Conservation (phyloP, 495 filamentous ascomycete species). For the Daldinia vernicosa region DNA sequence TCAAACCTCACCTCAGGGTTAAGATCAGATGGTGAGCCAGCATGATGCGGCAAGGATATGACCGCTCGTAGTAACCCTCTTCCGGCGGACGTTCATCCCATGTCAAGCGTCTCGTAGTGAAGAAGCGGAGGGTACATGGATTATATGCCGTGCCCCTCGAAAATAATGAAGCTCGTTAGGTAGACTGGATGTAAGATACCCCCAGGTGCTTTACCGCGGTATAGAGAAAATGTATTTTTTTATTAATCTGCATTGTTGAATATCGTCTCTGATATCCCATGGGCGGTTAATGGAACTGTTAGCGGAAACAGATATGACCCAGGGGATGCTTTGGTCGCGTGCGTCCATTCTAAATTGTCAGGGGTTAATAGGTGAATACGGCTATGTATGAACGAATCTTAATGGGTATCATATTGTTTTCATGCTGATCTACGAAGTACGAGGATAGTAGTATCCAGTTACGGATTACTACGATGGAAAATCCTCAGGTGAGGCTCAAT, state of each 20-base stretch:
- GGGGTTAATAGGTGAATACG: slow-evolving; percentile 13
- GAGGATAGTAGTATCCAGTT: not conserved
- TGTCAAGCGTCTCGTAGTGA: slow-evolving; percentile 13
- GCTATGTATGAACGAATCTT: not conserved
- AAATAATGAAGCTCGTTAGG: not conserved
- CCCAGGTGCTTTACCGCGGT: not conserved
- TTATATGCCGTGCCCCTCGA: not conserved
- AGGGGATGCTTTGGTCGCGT: slow-evolving; percentile 26
- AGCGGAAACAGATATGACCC: slow-evolving; percentile 19
- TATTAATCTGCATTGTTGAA: slow-evolving; percentile 1
- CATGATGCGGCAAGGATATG: slow-evolving; percentile 37
- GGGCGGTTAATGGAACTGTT: slow-evolving; percentile 37
- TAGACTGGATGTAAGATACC: not conserved
- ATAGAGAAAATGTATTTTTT: not conserved
- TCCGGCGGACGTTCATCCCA: slow-evolving; percentile 30
- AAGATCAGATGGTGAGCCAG: slow-evolving; percentile 36
- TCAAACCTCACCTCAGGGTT: slow-evolving; percentile 38
- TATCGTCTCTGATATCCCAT: slow-evolving; percentile 9
- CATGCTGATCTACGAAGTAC: not conserved
- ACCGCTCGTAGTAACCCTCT: slow-evolving; percentile 20
- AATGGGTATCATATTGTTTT: not conserved
- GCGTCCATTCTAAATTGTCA: slow-evolving; percentile 12
- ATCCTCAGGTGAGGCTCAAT: slow-evolving; percentile 30
- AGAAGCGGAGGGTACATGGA: not conserved
- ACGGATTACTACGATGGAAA: slow-evolving; percentile 5